These are phyloP conservation scores for Metschnikowia drakensbergensis DNA, from an alignment of 805 yeast species.

Conservation along the genomic window DNA sequence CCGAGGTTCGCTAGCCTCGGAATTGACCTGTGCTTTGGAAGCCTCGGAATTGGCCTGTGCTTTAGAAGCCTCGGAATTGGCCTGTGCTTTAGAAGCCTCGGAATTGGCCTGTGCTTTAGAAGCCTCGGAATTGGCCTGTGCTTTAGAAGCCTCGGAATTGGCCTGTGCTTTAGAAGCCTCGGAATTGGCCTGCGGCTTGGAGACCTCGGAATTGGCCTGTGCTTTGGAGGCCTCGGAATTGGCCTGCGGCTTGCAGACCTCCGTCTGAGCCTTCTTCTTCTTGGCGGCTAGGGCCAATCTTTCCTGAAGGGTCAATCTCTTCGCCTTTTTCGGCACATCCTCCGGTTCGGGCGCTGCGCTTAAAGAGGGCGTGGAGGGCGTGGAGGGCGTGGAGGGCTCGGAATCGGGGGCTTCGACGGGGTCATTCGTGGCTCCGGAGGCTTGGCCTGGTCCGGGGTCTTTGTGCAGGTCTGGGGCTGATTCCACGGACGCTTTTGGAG, in stretches of 20 bases:
- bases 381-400: no score
- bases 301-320: constrained; percentile 76
- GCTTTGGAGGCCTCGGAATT: background rate
- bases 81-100: background rate
- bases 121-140: background rate
- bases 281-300: constrained; percentile 80
- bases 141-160: background rate
- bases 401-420: no score
- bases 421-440: no score
- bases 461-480: no score
- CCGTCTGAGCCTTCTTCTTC: constrained; percentile 24
- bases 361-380: background rate
- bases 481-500: no score
- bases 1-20: no score
- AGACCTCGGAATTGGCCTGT: background rate
- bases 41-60: background rate
- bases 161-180: background rate
- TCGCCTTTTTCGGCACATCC: constrained; percentile 31
- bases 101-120: background rate
- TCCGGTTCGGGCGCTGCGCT: background rate
- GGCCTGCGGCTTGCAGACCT: background rate
- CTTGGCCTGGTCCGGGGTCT: no score
- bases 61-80: background rate
- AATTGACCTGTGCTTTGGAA: background rate
- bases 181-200: background rate